Evolutionary conservation across 2,329 filamentous ascomycete species (phyloP).

Genomic region (Cucurbitaria berberidis): DNA sequence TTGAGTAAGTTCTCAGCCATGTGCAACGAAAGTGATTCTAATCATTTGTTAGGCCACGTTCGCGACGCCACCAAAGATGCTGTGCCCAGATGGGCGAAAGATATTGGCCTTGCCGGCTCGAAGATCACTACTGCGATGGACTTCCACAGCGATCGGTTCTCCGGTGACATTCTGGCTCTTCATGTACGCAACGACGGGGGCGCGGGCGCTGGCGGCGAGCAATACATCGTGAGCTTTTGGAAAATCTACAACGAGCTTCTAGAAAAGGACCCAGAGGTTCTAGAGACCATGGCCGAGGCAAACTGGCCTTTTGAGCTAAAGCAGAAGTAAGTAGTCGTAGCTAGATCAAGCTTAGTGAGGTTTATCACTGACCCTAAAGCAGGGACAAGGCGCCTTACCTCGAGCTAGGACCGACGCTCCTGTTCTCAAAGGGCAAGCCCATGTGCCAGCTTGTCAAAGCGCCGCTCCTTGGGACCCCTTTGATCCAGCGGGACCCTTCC

Average conservation of each 20-base stretch:
- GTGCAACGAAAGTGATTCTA: background rate
- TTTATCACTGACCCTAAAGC: conserved; percentile 3
- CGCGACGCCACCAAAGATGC: conserved; percentile 45
- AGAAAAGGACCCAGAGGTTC: conserved; percentile 37
- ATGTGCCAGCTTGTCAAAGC: conserved; percentile 49
- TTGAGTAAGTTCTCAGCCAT: conserved; percentile 28
- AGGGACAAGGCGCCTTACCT: conserved; percentile 40
- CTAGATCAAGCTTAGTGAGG: background rate
- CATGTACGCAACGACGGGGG: conserved; percentile 45
- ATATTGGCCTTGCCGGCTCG: conserved; percentile 46
- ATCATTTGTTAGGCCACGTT: conserved; percentile 33
- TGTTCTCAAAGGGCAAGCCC: conserved; percentile 45
- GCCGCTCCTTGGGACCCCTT: conserved; percentile 43
- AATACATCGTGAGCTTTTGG: conserved; percentile 42
- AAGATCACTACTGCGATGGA: conserved; percentile 47
- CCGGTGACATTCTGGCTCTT: conserved; percentile 45
- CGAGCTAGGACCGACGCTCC: conserved; percentile 42
- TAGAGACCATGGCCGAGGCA: conserved; percentile 43
- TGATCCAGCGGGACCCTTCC: conserved; percentile 35
- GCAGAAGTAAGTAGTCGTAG: conserved; percentile 39
- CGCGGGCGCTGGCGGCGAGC: conserved; percentile 37
- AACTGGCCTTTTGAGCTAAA: conserved; percentile 49
- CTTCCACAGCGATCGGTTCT: conserved; percentile 48
- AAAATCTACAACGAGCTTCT: conserved; percentile 47
- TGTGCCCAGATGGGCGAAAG: conserved; percentile 40